Conservation (phyloP, 768 basidiomycete species). For the Pisolithus tinctorius region DNA sequence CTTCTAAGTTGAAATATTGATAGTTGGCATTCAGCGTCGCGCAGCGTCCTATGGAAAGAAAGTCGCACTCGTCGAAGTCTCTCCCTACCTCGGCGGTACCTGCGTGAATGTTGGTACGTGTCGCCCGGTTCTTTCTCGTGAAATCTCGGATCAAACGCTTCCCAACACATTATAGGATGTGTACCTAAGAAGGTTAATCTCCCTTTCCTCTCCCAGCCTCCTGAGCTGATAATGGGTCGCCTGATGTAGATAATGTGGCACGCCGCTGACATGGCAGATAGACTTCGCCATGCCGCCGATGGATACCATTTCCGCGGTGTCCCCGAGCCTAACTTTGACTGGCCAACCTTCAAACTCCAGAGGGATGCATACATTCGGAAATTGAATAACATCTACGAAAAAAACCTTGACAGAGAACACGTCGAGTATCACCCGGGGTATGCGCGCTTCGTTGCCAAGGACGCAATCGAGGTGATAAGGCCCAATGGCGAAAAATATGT, state of each 20-base stretch:
- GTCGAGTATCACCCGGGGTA: constrained; percentile 83
- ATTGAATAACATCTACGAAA: constrained; percentile 88
- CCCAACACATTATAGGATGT: constrained; percentile 55
- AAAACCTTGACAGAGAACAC: constrained; percentile 78
- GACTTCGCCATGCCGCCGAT: constrained; percentile 64
- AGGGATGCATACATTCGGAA: constrained; percentile 91
- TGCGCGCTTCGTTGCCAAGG: constrained; percentile 64
- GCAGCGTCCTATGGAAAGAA: constrained; percentile 91
- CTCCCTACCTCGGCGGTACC: constrained; percentile 78
- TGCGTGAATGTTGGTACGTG: constrained; percentile 94
- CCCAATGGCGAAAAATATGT: constrained; percentile 65
- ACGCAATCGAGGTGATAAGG: constrained; percentile 64
- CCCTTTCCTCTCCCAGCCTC: neutral
- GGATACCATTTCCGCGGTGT: constrained; percentile 68
- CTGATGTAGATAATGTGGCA: constrained; percentile 90
- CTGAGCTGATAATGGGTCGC: neutral
- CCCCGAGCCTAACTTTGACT: constrained; percentile 65
- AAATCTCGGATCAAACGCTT: constrained; percentile 3
- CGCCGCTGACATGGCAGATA: constrained; percentile 85
- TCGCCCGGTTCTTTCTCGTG: neutral
- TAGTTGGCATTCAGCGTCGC: constrained; percentile 52
- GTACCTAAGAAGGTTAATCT: constrained; percentile 85
- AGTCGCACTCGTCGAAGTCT: constrained; percentile 81
- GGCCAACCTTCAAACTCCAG: constrained; percentile 87
- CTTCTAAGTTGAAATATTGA: neutral